phyloP scores from a whole-genome alignment of 176 grass and related monocot species.

The bread wheat (Triticum aestivum) region IWGSC_CS_RefSeq_v2.1 NC_057800.1:689599497-689599996 shows the following conservation, averaged over 20 bases:
- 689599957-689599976: neutral
- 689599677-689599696: conserved; percentile 93
- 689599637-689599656: conserved; percentile 94
- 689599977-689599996: neutral
- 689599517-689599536: conserved; percentile 90
- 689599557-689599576: neutral
- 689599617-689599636: conserved; percentile 49
- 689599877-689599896: neutral
- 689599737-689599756: conserved; percentile 87
- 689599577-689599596: neutral
- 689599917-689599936: neutral
- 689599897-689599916: conserved; percentile 24
- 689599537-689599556: conserved; percentile 95
- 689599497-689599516: conserved; percentile 72
- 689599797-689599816: conserved; percentile 76
- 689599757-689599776: conserved; percentile 84
- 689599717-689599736: conserved; percentile 98
- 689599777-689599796: conserved; percentile 74
- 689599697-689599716: conserved; percentile 93
- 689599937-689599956: neutral
- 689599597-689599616: neutral
- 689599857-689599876: neutral
- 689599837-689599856: neutral
- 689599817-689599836: neutral
- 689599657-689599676: conserved; percentile 89